These are phyloP conservation scores for Psilocybe sp. DNA, from an alignment of 768 basidiomycete species.

Conservation along the genomic window DNA sequence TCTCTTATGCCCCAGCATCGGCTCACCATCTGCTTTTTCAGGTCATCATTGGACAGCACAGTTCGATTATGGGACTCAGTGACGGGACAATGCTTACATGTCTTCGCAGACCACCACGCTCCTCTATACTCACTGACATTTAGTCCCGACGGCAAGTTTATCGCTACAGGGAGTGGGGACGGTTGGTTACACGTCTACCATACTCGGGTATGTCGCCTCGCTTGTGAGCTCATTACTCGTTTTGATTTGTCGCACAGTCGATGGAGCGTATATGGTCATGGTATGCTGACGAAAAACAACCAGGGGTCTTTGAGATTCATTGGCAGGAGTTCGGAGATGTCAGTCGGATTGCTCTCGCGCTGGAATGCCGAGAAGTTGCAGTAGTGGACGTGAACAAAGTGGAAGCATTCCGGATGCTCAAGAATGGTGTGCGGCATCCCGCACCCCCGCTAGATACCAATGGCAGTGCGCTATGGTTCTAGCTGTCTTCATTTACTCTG, in stretches of 20 bases:
- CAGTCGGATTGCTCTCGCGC: conserved; percentile 65
- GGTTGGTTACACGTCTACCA: conserved; percentile 74
- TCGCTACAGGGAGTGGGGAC: conserved; percentile 80
- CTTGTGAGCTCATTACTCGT: conserved; percentile 6
- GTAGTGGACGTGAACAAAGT: conserved; percentile 61
- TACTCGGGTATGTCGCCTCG: conserved; percentile 45
- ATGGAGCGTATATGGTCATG: conserved; percentile 62
- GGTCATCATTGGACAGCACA: conserved; percentile 79
- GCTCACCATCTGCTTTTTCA: conserved; percentile 23
- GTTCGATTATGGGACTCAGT: conserved; percentile 81
- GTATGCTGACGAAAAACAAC: conserved; percentile 54
- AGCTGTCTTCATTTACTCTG: not conserved
- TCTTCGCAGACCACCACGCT: conserved; percentile 68
- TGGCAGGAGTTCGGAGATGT: conserved; percentile 57
- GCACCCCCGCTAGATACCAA: conserved; percentile 2
- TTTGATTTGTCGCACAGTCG: conserved; percentile 22
- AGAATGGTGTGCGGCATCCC: conserved; percentile 4
- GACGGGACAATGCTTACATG: conserved; percentile 70
- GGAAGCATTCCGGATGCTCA: conserved; percentile 9
- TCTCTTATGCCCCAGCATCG: not conserved
- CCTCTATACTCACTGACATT: conserved; percentile 75
- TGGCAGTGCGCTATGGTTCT: not conserved
- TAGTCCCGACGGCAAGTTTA: conserved; percentile 67
- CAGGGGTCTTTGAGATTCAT: conserved; percentile 73
- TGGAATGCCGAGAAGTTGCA: conserved; percentile 67